Conservation (phyloP, 176 grass and related monocot genomes). For the Eragrostis curvula region DNA sequence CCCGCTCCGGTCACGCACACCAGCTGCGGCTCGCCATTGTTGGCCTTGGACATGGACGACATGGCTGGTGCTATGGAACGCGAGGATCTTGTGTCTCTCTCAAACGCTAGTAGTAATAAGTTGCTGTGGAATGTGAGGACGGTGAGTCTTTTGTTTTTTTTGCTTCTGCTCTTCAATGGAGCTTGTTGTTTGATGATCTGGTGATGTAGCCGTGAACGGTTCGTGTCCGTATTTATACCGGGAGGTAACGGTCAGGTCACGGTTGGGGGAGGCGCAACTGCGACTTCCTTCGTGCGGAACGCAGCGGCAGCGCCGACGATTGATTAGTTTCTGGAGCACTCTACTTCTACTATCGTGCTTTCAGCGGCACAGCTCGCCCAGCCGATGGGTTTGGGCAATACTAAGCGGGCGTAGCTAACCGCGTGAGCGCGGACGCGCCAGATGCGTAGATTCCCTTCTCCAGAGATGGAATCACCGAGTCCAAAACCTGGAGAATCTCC, state of each 20-base stretch:
- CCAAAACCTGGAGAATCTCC: slow-evolving; percentile 19
- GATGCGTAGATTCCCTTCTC: neutral
- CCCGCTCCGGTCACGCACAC: slow-evolving; percentile 55
- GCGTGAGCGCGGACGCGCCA: neutral
- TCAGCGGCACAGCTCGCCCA: neutral
- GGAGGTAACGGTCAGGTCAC: neutral
- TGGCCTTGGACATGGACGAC: neutral
- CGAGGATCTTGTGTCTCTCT: no score
- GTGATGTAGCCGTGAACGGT: neutral
- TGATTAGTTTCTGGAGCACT: neutral
- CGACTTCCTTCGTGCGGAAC: neutral
- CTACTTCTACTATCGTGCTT: neutral
- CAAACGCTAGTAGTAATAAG: neutral
- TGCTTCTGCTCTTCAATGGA: neutral
- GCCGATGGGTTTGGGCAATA: neutral
- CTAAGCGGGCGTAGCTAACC: no score
- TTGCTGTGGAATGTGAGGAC: neutral
- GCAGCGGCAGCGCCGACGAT: neutral
- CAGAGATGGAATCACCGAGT: neutral
- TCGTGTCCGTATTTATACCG: slow-evolving; percentile 13
- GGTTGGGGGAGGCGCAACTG: slow-evolving; percentile 21
- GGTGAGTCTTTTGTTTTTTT: neutral
- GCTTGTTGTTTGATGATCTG: neutral
- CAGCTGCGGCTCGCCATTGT: slow-evolving; percentile 6
- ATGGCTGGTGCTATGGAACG: neutral